Evolutionary conservation across 2,329 filamentous ascomycete genomes (phyloP).

Genomic region (Fusarium piperis): DNA sequence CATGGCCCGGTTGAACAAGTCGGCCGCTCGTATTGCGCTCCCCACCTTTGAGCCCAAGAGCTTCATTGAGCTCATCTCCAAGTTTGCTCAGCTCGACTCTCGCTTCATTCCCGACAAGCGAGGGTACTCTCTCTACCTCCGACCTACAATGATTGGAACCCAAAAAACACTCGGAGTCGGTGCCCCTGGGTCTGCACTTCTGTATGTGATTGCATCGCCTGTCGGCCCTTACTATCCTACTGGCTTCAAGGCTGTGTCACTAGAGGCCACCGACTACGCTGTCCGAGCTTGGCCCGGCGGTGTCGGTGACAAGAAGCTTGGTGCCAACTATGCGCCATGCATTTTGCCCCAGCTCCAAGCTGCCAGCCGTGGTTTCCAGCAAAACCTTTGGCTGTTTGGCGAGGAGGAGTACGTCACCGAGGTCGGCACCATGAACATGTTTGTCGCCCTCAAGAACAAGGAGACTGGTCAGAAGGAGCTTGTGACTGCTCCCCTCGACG

Average conservation of each 20-base stretch:
- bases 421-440: constrained; percentile 99
- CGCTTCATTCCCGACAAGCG: constrained; percentile 87
- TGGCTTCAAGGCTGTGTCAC: constrained; percentile 94
- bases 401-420: constrained; percentile 96
- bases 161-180: constrained; percentile 93
- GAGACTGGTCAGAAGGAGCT: constrained; percentile 91
- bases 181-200: constrained; percentile 88
- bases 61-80: constrained; percentile 82
- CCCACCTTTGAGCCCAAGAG: constrained; percentile 82
- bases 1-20: constrained; percentile 94
- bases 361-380: constrained; percentile 90
- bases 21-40: constrained; percentile 88
- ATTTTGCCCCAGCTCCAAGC: constrained; percentile 96
- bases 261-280: constrained; percentile 96
- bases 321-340: constrained; percentile 99
- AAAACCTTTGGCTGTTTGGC: constrained; percentile 98
- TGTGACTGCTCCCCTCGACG: constrained; percentile 93
- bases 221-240: constrained; percentile 98
- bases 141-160: constrained; percentile 97
- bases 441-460: constrained; percentile 85
- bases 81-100: constrained; percentile 82
- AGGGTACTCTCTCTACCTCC: constrained; percentile 94
- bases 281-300: constrained; percentile 98
- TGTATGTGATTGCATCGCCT: constrained; percentile 95
- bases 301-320: constrained; percentile 97